Conservation (phyloP, 139 green algal genomes). For the Protoeuglena noctilucae region DNA sequence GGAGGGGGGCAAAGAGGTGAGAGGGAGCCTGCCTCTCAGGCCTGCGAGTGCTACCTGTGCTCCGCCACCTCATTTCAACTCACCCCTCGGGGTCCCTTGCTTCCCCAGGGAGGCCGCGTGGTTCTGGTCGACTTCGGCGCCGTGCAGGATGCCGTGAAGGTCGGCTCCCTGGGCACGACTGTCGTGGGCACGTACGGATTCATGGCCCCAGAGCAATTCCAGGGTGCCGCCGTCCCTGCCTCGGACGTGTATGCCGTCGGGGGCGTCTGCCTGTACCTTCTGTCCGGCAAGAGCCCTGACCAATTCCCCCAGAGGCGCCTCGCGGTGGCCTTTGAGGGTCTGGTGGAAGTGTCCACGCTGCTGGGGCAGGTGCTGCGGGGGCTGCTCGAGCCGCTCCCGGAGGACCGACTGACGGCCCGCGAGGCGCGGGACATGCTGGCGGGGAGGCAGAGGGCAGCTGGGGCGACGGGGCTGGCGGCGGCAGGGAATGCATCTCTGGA, state of each 20-base stretch:
- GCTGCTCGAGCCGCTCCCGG: slow-evolving; percentile 5
- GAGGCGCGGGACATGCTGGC: background rate
- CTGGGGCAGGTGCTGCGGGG: background rate
- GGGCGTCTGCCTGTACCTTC: slow-evolving; percentile 5
- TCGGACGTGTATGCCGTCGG: slow-evolving; percentile 8
- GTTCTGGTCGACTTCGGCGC: slow-evolving; percentile 9
- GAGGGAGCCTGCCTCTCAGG: too few species aligned
- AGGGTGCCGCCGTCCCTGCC: background rate
- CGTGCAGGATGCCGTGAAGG: slow-evolving; percentile 4
- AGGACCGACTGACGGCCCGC: background rate
- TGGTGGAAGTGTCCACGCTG: slow-evolving; percentile 1
- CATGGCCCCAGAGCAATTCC: slow-evolving; percentile 12
- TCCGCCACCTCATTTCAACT: too few species aligned
- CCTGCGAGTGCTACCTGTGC: too few species aligned
- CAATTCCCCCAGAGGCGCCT: slow-evolving; percentile 3
- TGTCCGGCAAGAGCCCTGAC: background rate
- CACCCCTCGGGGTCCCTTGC: too few species aligned
- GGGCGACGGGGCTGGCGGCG: too few species aligned
- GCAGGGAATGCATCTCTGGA: too few species aligned
- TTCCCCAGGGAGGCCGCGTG: background rate
- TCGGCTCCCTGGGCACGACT: background rate
- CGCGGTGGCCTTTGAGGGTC: background rate
- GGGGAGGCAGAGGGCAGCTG: too few species aligned
- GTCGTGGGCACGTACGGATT: slow-evolving; percentile 8
- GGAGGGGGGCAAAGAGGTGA: background rate